phyloP scores from a whole-genome alignment of 768 basidiomycete species.

The Xerocomellus intermedius region DNA sequence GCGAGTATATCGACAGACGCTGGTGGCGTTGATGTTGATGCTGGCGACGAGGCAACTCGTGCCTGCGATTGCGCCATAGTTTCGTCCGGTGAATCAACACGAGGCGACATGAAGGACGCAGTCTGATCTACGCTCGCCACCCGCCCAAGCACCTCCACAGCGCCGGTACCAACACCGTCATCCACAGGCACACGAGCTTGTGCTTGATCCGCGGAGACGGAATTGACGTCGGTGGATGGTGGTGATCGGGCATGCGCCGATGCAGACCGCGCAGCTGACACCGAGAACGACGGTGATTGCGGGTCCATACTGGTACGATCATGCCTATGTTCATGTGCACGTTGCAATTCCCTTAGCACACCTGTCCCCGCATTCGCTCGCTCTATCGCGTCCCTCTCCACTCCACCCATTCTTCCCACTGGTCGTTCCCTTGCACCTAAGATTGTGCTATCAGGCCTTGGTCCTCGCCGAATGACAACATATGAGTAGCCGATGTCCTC shows the following conservation, averaged over 20 bases:
- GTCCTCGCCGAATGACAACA: conserved; percentile 79
- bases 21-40: conserved; percentile 16
- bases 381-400: conserved; percentile 32
- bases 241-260: conserved; percentile 14
- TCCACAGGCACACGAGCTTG: conserved; percentile 18
- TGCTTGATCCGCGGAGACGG: conserved; percentile 24
- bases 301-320: conserved; percentile 17
- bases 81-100: conserved; percentile 22
- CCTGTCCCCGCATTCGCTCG: conserved; percentile 17
- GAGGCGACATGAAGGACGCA: conserved; percentile 24
- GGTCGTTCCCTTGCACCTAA: conserved; percentile 6
- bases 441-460: conserved; percentile 47
- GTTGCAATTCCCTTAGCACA: conserved; percentile 26
- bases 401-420: conserved; percentile 30
- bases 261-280: conserved; percentile 7
- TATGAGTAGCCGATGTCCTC: conserved; percentile 91
- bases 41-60: conserved; percentile 3
- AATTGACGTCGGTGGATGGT: conserved; percentile 16
- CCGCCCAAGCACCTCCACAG: conserved; percentile 16
- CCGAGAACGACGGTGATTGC: conserved; percentile 28
- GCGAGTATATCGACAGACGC: conserved; percentile 5
- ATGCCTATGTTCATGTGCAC: conserved; percentile 17
- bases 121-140: conserved; percentile 15
- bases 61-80: conserved; percentile 10
- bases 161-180: conserved; percentile 18